Evolutionary conservation across 1,284 basidiomycete genomes (phyloP).

Genomic region (Xanthoconium separans): DNA sequence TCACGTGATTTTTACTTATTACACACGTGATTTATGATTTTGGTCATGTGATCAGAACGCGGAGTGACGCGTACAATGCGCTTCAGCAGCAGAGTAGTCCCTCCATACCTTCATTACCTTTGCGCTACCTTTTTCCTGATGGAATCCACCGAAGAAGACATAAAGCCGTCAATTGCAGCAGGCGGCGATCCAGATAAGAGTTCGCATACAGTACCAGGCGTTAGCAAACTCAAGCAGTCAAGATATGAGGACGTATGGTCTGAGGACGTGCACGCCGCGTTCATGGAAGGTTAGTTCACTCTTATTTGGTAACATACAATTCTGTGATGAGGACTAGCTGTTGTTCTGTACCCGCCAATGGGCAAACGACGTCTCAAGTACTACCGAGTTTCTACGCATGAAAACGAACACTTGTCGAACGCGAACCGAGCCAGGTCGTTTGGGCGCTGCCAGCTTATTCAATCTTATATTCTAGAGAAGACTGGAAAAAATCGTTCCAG

Average conservation of each 20-base stretch:
- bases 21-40: slow-evolving; percentile 32
- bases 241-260: slow-evolving; percentile 36
- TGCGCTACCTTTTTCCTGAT: slow-evolving; percentile 19
- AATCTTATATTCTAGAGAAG: slow-evolving; percentile 37
- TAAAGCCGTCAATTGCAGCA: slow-evolving; percentile 12
- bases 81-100: neutral
- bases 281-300: slow-evolving; percentile 33
- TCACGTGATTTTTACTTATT: slow-evolving; percentile 22
- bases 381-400: slow-evolving; percentile 25
- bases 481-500: slow-evolving; percentile 34
- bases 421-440: slow-evolving; percentile 28
- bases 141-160: slow-evolving; percentile 21
- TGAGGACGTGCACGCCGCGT: slow-evolving; percentile 35
- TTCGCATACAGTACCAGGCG: neutral
- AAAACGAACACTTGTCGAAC: slow-evolving; percentile 10
- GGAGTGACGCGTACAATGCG: slow-evolving; percentile 20
- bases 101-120: neutral
- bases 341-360: slow-evolving; percentile 36
- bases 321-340: slow-evolving; percentile 20
- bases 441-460: slow-evolving; percentile 35
- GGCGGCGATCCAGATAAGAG: slow-evolving; percentile 5
- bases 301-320: neutral
- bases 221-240: slow-evolving; percentile 29
- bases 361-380: slow-evolving; percentile 36
- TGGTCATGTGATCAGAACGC: slow-evolving; percentile 29